phyloP scores from a whole-genome alignment of 1,284 basidiomycete species.

The Hymenochaete sp. region DNA sequence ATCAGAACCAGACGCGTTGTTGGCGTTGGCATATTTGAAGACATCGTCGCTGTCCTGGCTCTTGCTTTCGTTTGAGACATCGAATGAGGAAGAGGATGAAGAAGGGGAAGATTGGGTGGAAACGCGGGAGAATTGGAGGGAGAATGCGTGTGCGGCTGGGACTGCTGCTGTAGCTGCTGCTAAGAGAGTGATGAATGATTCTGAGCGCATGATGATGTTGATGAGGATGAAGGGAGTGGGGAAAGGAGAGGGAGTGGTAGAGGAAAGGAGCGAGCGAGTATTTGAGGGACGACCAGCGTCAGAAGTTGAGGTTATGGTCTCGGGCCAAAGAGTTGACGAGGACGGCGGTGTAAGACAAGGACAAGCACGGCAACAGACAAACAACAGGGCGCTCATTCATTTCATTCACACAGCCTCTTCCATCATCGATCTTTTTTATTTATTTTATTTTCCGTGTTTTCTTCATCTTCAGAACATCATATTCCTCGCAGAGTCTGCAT shows the following conservation, averaged over 20 bases:
- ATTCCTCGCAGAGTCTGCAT: no score
- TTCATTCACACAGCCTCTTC: no score
- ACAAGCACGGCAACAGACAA: no score
- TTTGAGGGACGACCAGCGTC: neutral
- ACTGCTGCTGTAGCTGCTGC: neutral
- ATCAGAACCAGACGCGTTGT: constrained; percentile 12
- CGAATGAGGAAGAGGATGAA: neutral
- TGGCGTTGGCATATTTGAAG: constrained; percentile 13
- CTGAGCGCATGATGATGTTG: neutral
- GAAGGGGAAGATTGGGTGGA: neutral
- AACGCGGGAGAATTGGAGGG: constrained; percentile 1
- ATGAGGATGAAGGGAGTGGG: neutral
- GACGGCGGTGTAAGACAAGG: no score
- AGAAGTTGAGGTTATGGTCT: no score
- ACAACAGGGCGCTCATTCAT: no score
- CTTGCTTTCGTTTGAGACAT: neutral
- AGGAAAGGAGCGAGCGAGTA: neutral
- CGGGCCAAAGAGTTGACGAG: no score
- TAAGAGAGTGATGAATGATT: neutral
- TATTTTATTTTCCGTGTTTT: no score
- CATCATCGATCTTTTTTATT: no score
- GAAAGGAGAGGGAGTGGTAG: neutral
- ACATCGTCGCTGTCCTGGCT: constrained; percentile 10
- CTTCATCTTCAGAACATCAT: no score
- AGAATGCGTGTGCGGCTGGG: neutral